Evolutionary conservation across 768 basidiomycete genomes (phyloP), one percentile per base, ranked within the genome.

Genomic region (Exsudoporus frostii): DNA sequence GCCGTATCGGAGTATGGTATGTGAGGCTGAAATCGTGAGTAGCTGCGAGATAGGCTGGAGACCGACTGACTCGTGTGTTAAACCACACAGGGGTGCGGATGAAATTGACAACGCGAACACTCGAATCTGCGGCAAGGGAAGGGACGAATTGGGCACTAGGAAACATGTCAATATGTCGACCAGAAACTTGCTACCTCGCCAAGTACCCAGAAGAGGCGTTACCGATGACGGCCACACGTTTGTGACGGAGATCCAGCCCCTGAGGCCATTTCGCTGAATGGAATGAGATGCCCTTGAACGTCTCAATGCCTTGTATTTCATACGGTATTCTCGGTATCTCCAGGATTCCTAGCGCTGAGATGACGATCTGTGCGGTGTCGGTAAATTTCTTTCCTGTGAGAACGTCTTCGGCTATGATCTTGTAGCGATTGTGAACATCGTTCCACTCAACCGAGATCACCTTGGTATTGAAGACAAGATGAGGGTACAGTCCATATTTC

Each of bases 121-220:
- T 74, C 3, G 79, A 71, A 55, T 85, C 81, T 40, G 66, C 62
- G 11, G 81, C 73, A 45, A 85, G 80, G 44, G 68, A 58, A 9
- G 84, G 83, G 19, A 85, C 71, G 44, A 85, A 76, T 62, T 88
- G 86, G 2, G 85, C 82, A 3, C 85, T 86, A 52, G 15, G 66
- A 22, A 32, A 19, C 37, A 36, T 42, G 29, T 57, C 32, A 63
- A 25, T 32, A 39, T 3, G 19, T 33, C 19, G 50, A 30, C 25
- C 34, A 39, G 19, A 39, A 51, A 30, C 17, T n/a, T 22, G 39
- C 9, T 36, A 8, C 19, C 34, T n/a, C 39, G 47, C 25, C 4
- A 27, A 75, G 56, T 62, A 84, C 76, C 78, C 86, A 32, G 82
- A 83, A 51, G 82, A 84, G 1, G 83, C 86, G 63, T 84, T 86